A percentile compares a stretch with the other conserved stretches of the same genome.
Conservation (phyloP, 2,329 filamentous ascomycete species). For the Fusarium denticulatum region DNA sequence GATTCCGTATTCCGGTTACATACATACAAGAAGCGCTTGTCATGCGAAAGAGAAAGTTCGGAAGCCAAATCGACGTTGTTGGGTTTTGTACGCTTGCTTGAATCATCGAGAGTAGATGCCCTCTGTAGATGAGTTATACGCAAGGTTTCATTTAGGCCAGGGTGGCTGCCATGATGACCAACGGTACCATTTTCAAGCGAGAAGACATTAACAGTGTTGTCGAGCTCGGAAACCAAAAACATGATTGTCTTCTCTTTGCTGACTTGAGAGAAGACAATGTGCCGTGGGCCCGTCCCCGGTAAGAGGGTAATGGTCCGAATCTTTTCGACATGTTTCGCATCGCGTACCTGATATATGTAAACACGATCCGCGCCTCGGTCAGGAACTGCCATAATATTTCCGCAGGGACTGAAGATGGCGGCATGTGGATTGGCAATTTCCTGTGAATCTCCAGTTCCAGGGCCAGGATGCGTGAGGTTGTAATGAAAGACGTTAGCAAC, state of each 20-base stretch:
- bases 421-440: background rate
- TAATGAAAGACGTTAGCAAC: background rate
- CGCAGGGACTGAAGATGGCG: accelerated
- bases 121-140: background rate
- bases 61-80: background rate
- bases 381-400: background rate
- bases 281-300: background rate
- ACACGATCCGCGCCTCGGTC: background rate
- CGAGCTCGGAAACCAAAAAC: background rate
- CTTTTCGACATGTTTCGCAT: background rate
- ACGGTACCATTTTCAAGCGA: accelerated
- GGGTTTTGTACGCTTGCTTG: background rate
- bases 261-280: background rate
- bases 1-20: background rate
- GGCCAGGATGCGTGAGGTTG: background rate
- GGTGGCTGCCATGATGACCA: accelerated
- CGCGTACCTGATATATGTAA: background rate
- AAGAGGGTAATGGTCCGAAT: background rate
- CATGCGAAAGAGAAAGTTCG: background rate
- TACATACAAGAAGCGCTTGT: background rate
- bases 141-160: background rate
- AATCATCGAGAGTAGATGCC: background rate
- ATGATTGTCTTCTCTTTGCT: background rate
- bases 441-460: background rate
- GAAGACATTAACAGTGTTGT: background rate